Conservation (phyloP, 2,329 filamentous ascomycete genomes). For the Sarocladiaceae sp. region DNA sequence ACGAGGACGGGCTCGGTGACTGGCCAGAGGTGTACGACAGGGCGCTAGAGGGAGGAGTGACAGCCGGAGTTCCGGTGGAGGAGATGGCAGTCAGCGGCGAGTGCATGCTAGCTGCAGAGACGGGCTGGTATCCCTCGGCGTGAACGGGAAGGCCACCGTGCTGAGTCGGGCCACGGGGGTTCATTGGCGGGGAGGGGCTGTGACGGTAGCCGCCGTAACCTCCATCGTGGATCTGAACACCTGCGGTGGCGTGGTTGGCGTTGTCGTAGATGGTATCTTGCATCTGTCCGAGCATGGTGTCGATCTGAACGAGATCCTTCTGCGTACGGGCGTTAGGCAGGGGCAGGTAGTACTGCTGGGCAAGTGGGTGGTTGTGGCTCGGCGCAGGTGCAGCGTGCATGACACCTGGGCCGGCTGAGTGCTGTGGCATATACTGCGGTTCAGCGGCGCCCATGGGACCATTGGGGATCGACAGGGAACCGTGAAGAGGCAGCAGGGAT, state of each 20-base stretch:
- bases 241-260: conserved; percentile 74
- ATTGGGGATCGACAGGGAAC: conserved; percentile 60
- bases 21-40: conserved; percentile 76
- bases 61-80: conserved; percentile 67
- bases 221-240: conserved; percentile 70
- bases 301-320: conserved; percentile 88
- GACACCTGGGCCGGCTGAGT: conserved; percentile 33
- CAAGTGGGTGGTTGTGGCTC: conserved; percentile 47
- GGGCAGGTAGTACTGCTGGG: conserved; percentile 80
- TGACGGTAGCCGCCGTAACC: conserved; percentile 59
- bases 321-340: conserved; percentile 89
- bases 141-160: conserved; percentile 15
- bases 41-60: conserved; percentile 71
- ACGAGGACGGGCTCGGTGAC: conserved; percentile 68
- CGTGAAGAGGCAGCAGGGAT: conserved; percentile 77
- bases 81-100: conserved; percentile 57
- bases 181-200: conserved; percentile 47
- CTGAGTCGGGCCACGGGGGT: conserved; percentile 30
- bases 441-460: conserved; percentile 35
- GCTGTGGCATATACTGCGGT: conserved; percentile 51
- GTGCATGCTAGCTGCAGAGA: conserved; percentile 52
- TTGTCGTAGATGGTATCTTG: conserved; percentile 95
- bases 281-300: conserved; percentile 93
- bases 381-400: conserved; percentile 53
- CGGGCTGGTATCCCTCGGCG: conserved; percentile 33